Percentiles rank a stretch among this genome's conserved stretches.
These are phyloP conservation scores for Sporothrix protearum DNA, from an alignment of 2,329 filamentous ascomycete species.

Conservation along the genomic window DNA sequence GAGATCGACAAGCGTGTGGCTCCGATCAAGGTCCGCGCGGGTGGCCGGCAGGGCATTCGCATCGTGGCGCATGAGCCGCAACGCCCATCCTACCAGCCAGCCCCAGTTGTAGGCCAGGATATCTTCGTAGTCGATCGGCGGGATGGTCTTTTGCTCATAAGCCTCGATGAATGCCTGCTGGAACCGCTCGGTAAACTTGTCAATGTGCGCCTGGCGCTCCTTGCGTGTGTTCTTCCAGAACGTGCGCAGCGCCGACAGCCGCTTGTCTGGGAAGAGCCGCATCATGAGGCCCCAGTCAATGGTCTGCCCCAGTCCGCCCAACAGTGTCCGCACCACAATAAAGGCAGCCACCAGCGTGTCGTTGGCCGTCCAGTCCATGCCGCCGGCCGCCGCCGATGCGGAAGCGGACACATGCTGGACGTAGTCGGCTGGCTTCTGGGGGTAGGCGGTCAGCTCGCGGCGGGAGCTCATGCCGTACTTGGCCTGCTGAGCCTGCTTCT, in stretches of 20 bases:
- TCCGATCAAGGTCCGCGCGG: slow-evolving; percentile 43
- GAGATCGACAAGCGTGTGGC: slow-evolving; percentile 39
- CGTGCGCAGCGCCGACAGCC: slow-evolving; percentile 49
- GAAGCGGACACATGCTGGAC: slow-evolving; percentile 26
- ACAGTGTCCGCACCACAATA: slow-evolving; percentile 53
- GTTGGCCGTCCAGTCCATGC: slow-evolving; percentile 43
- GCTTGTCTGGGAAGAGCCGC: slow-evolving; percentile 53
- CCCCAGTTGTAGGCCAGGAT: slow-evolving; percentile 66
- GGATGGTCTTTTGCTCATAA: slow-evolving; percentile 60
- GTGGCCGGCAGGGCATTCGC: slow-evolving; percentile 49
- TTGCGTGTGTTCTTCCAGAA: slow-evolving; percentile 55
- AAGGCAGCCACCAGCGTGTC: slow-evolving; percentile 53
- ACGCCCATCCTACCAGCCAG: slow-evolving; percentile 62
- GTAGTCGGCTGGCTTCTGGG: slow-evolving; percentile 36
- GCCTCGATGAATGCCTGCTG: slow-evolving; percentile 62
- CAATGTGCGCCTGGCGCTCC: slow-evolving; percentile 51
- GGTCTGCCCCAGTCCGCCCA: slow-evolving; percentile 57
- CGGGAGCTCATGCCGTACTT: slow-evolving; percentile 33
- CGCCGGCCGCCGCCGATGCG: neutral
- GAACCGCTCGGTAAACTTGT: slow-evolving; percentile 59
- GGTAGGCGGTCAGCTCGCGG: slow-evolving; percentile 37
- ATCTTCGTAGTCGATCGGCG: slow-evolving; percentile 60
- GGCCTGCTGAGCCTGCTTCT: slow-evolving; percentile 23
- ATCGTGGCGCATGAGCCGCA: slow-evolving; percentile 48
- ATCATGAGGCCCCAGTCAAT: slow-evolving; percentile 60